Evolutionary conservation across 2,329 filamentous ascomycete genomes (phyloP), one percentile per base, ranked within the genome.

Genomic region (Xylaria sp.): DNA sequence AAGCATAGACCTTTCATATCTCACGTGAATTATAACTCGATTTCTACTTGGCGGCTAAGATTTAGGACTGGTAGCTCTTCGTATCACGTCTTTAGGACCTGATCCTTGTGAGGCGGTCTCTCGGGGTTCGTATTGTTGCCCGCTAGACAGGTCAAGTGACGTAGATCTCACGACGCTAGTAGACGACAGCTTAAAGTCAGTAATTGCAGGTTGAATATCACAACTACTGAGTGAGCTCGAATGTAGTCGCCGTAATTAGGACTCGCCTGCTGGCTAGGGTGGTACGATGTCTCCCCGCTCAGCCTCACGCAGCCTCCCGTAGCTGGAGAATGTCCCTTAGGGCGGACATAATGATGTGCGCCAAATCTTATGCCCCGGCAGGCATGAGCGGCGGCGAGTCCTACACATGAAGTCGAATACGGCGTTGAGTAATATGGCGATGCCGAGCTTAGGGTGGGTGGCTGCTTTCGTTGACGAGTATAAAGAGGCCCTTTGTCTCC

Each of bases 131-230:
- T 70, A 60, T 67, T 64, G 13, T 51, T 61, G 55, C 41, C 37
- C 15, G 39, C 63, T 63, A 51, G n/a, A 3, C 2, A 55, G 23
- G 64, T 66, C 59, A 58, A 62, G 23, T 63, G 67, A 66, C 34
- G 23, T 25, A 37, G 32, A 69, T 66, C 54, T 32, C 46, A 60
- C 54, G 10, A 44, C 67, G 59, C 68, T 70, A 70, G 60, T 57
- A 55, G 44, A n/a, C 15, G 12, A 60, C 28, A 23, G 58, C 63
- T 63, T 52, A 63, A 46, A 37, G 34, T 37, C 18, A 66, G 15
- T 46, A 13, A 12, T 20, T 15, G 15, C 23, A 66, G 67, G 55
- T 34, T 69, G 28, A 61, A 28, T 9, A 58, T 44, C 59, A 57
- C 64, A 41, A 54, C 37, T 51, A 18, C 23, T 63, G 15, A 28